Conservation (phyloP, 163 green algal genomes). For the Scenedesmus sp. region DNA sequence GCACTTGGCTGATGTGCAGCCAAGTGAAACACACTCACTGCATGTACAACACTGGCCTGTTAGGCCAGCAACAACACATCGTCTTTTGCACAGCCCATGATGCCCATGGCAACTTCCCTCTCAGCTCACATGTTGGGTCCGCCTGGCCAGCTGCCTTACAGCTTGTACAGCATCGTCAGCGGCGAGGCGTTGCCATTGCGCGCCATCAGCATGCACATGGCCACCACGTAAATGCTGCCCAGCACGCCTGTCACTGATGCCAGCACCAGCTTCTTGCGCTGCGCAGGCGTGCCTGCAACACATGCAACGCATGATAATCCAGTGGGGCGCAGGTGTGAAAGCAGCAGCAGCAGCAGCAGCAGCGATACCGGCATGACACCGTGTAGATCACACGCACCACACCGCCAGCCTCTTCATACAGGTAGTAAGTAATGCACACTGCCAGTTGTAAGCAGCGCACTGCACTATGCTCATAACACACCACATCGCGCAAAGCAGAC, state of each 20-base stretch:
- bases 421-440: too few relatives aligned
- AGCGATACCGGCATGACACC: too few relatives aligned
- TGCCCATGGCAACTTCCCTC: too few relatives aligned
- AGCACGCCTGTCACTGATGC: constrained; percentile 36
- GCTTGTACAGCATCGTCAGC: constrained; percentile 40
- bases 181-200: background rate
- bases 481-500: background rate
- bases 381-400: too few relatives aligned
- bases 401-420: too few relatives aligned
- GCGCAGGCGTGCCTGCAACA: constrained; percentile 39
- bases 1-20: background rate
- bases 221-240: constrained; percentile 44
- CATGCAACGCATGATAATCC: background rate
- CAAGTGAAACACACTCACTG: background rate
- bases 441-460: too few relatives aligned
- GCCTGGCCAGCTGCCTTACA: background rate
- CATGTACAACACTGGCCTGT: background rate
- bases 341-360: background rate
- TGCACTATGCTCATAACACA: too few relatives aligned
- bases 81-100: background rate
- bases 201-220: constrained; percentile 35
- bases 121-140: background rate
- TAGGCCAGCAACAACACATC: too few relatives aligned
- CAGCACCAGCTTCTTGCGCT: constrained; percentile 36
- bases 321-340: background rate